phyloP scores from a whole-genome alignment of 2,329 filamentous ascomycete species.

The Emergomyces africanus region DNA sequence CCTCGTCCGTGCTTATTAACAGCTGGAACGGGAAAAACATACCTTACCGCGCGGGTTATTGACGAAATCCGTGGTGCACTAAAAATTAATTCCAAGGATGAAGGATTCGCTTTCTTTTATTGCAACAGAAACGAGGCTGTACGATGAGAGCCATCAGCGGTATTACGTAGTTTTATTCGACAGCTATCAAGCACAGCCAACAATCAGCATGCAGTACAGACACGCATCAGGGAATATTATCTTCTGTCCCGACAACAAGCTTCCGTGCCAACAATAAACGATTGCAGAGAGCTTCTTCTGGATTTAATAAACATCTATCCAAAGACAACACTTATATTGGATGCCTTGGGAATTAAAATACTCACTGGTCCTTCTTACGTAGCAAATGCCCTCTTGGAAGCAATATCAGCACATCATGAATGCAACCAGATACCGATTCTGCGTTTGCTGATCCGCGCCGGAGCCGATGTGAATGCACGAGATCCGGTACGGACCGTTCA shows the following conservation, averaged over 20 bases:
- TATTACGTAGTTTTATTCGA: constrained; percentile 21
- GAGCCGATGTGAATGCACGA: background rate
- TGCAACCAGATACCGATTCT: no score
- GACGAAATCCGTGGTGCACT: constrained; percentile 12
- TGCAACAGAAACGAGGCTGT: constrained; percentile 19
- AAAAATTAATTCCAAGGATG: constrained; percentile 8
- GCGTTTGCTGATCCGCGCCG: no score
- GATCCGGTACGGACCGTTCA: no score
- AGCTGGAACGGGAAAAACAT: constrained; percentile 20
- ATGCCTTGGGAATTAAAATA: constrained; percentile 29
- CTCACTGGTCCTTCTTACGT: no score
- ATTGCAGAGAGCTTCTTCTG: constrained; percentile 13
- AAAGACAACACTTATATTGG: constrained; percentile 22
- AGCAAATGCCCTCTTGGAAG: no score
- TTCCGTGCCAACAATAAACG: constrained; percentile 1
- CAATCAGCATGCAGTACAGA: constrained; percentile 9
- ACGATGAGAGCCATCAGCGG: constrained; percentile 16
- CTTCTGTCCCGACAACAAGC: background rate
- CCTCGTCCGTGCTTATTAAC: background rate
- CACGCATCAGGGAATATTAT: background rate
- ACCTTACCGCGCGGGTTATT: constrained; percentile 15
- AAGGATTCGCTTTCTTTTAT: constrained; percentile 25
- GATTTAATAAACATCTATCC: constrained; percentile 18
- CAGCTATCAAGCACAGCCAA: constrained; percentile 17
- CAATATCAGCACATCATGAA: no score